Conservation (phyloP, 2,329 filamentous ascomycete genomes). For the Diplodia seriata region DNA sequence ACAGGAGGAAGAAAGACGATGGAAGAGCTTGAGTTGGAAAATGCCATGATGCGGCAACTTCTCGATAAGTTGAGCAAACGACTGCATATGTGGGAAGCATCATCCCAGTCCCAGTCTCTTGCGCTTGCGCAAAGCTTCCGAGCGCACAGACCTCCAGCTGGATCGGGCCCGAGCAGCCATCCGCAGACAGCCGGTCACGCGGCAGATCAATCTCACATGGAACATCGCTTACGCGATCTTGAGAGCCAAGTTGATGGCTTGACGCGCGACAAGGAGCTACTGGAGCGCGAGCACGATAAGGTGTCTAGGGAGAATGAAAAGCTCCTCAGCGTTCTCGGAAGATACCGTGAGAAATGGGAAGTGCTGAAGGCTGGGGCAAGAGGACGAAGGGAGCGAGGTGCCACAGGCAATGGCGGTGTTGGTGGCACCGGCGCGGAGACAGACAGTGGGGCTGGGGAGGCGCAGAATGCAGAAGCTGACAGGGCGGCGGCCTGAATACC, state of each 20-base stretch:
- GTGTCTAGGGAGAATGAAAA: conserved; percentile 69
- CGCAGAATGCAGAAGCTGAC: conserved; percentile 18
- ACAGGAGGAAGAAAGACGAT: conserved; percentile 67
- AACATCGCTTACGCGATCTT: conserved; percentile 54
- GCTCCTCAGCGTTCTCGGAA: conserved; percentile 59
- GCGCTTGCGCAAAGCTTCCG: conserved; percentile 81
- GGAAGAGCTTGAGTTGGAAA: conserved; percentile 90
- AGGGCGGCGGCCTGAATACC: conserved; percentile 4
- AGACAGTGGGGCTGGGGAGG: conserved; percentile 20
- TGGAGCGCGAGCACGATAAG: conserved; percentile 67
- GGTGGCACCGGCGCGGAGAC: conserved; percentile 23
- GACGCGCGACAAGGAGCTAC: conserved; percentile 66
- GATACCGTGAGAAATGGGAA: conserved; percentile 72
- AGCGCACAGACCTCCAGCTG: conserved; percentile 42
- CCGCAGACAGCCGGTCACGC: conserved; percentile 22
- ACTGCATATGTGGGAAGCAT: conserved; percentile 91
- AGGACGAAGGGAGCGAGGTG: conserved; percentile 38
- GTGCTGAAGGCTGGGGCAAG: conserved; percentile 69
- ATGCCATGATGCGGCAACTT: conserved; percentile 81
- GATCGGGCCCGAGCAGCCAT: conserved; percentile 33
- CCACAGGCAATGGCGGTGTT: background rate
- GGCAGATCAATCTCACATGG: conserved; percentile 26
- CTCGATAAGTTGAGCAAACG: conserved; percentile 86
- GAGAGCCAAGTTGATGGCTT: conserved; percentile 69
- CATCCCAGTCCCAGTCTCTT: conserved; percentile 84